These are phyloP conservation scores for Lupinus albus DNA, from an alignment of 306 rosid genomes.

Conservation along the genomic window DNA sequence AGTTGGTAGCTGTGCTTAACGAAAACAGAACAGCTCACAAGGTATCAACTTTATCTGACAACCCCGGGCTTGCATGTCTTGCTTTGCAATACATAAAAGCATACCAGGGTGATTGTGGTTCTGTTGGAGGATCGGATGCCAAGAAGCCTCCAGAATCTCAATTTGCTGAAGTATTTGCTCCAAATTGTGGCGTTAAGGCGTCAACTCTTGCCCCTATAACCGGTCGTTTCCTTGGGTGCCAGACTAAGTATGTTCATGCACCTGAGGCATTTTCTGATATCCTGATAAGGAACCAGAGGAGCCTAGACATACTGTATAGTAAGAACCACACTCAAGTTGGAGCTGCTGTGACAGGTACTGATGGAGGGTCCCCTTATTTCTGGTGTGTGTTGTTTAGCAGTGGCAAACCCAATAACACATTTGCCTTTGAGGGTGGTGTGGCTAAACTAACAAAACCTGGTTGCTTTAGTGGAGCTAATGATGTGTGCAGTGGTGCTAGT, in stretches of 20 bases:
- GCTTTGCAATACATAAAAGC: slow-evolving; percentile 92
- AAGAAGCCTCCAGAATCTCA: slow-evolving; percentile 83
- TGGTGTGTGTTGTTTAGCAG: slow-evolving; percentile 93
- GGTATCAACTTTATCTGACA: slow-evolving; percentile 41
- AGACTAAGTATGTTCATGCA: slow-evolving; percentile 68
- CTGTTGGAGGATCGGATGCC: slow-evolving; percentile 81
- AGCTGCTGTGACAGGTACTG: slow-evolving; percentile 84
- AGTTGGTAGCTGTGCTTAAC: slow-evolving; percentile 51
- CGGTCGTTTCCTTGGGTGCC: slow-evolving; percentile 90
- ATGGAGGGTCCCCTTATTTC: slow-evolving; percentile 85
- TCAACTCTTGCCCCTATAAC: slow-evolving; percentile 72
- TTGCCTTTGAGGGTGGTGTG: slow-evolving; percentile 67
- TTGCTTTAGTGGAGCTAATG: slow-evolving; percentile 94
- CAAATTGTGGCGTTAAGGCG: slow-evolving; percentile 68
- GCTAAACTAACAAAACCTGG: slow-evolving; percentile 72
- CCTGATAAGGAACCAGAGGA: slow-evolving; percentile 65
- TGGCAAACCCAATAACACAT: slow-evolving; percentile 68
- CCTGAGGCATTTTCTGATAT: slow-evolving; percentile 71
- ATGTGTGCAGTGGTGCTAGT: slow-evolving; percentile 63
- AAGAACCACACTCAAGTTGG: slow-evolving; percentile 88
- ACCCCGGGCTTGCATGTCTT: slow-evolving; percentile 82
- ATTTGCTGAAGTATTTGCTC: slow-evolving; percentile 76
- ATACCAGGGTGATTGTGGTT: slow-evolving; percentile 69
- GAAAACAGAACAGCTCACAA: slow-evolving; percentile 57
- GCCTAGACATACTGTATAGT: slow-evolving; percentile 69